Percentiles rank a stretch among this genome's conserved stretches.
phyloP scores from a whole-genome alignment of 2,329 filamentous ascomycete species.

The Hymenoscyphus fraxineus region DNA sequence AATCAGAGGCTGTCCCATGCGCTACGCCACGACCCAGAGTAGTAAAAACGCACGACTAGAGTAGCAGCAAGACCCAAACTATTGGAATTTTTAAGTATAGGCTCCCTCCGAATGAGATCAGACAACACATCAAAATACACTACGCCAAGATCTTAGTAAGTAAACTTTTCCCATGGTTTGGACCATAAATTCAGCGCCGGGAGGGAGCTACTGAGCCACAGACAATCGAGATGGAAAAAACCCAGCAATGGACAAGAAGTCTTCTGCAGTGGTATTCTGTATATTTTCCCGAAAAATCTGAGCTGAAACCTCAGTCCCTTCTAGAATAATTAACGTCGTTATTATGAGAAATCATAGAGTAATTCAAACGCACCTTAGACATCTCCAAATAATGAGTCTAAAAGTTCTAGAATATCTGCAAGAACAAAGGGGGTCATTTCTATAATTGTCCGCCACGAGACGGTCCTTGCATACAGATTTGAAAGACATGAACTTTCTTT shows the following conservation, averaged over 20 bases:
- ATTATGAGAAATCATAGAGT: too few species aligned
- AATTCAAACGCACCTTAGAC: too few species aligned
- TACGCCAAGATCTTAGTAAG: not conserved
- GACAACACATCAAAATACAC: not conserved
- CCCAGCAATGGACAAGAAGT: not conserved
- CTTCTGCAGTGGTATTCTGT: not conserved
- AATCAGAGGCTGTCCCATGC: not conserved
- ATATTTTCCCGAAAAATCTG: not conserved
- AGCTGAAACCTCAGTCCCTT: too few species aligned
- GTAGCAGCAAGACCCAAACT: not conserved
- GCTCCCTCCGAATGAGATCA: not conserved
- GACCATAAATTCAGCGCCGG: not conserved
- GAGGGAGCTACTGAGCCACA: not conserved
- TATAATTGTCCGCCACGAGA: too few species aligned
- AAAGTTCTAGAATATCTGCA: too few species aligned
- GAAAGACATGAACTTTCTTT: not conserved
- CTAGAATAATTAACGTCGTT: not conserved
- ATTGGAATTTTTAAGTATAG: not conserved
- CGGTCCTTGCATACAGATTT: too few species aligned
- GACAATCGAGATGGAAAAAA: not conserved
- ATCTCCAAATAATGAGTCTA: too few species aligned
- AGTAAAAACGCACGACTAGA: too few species aligned
- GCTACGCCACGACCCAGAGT: not conserved
- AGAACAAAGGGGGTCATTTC: too few species aligned
- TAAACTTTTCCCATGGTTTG: not conserved